These are phyloP conservation scores for Stramenopiles sp. DNA, from an alignment of 352 stramenopile genomes.

Conservation along the genomic window DNA sequence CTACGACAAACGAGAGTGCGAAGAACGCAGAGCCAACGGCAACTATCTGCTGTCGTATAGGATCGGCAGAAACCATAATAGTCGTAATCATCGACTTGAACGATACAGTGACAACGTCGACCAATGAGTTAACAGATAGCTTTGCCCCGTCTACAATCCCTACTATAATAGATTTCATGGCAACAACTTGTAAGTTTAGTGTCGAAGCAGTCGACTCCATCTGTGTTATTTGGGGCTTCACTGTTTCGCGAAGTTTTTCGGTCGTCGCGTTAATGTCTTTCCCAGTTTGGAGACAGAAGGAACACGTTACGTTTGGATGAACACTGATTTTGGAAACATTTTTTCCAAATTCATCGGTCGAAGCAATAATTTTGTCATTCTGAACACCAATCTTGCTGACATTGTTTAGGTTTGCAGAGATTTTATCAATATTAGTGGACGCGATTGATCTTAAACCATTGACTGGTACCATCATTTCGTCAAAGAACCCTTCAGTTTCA, in stretches of 20 bases:
- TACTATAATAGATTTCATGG: background rate
- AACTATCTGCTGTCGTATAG: background rate
- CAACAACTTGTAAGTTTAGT: slow-evolving; percentile 10
- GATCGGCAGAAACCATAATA: background rate
- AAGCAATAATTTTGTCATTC: background rate
- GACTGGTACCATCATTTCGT: background rate
- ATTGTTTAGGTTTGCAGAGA: background rate
- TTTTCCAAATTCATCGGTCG: background rate
- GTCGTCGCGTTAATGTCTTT: background rate
- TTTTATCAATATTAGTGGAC: background rate
- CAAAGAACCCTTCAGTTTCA: background rate
- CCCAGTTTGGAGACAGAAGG: background rate
- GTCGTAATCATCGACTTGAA: background rate
- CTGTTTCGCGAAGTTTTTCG: background rate
- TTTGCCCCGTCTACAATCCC: background rate
- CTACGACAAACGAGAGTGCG: background rate
- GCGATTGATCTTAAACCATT: background rate
- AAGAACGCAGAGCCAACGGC: background rate
- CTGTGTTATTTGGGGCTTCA: background rate
- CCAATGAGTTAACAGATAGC: background rate
- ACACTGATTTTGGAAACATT: background rate
- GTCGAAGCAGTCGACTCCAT: background rate
- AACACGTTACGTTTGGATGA: slow-evolving; percentile 11
- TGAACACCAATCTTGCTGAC: background rate
- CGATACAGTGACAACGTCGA: background rate